Base-by-base conservation (phyloP, 2,329 filamentous ascomycete species). In the Xylariales sp. region DNA sequence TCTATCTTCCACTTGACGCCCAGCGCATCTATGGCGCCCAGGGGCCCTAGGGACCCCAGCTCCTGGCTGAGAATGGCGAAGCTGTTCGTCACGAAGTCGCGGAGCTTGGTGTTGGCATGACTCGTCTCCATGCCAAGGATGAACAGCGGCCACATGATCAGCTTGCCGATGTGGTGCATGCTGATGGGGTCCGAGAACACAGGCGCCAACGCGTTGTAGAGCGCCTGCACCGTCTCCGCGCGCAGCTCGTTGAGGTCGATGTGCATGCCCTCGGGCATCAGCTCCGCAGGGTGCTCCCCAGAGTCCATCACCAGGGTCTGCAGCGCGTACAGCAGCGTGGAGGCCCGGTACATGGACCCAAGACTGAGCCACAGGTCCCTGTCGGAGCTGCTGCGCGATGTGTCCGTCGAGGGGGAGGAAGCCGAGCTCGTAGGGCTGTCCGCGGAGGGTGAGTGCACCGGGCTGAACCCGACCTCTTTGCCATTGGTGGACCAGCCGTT, bases 121-220 rank as follows among this genome's bases (percentile, higher is more conserved):
- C 40, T 19, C 4, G 38, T 34, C 29, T 42, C 40, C 32, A 37
- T 40, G 23, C 40, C 40, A 6, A 42, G 37, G 12, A 42, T 29
- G 23, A 40, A 39, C 3, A 40, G 32, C n/a, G 37, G 40, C 40
- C 40, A 42, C 37, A 42, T 35, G 27, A 42, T 38, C 11, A 42
- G 37, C 17, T 39, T 42, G 6, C 40, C 40, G n/a, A 42, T 36
- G 10, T 36, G 27, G 29, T 42, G 33, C 40, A 42, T 39, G 20
- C 27, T 33, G 16, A 29, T 18, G 5, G 33, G 32, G 23, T 42
- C 32, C 4, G 40, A 27, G 23, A 42, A 42, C 8, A 42, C 32
- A n/a, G 40, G 37, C 2, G 21, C 30, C 3, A 42, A 18, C 1
- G 29, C 33, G 10, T 29, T 27, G 28, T 24, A 15, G 6, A 42